Evolutionary conservation across 75 land plant genomes (phyloP).

Genomic region (Selaginella tamariscina): DNA sequence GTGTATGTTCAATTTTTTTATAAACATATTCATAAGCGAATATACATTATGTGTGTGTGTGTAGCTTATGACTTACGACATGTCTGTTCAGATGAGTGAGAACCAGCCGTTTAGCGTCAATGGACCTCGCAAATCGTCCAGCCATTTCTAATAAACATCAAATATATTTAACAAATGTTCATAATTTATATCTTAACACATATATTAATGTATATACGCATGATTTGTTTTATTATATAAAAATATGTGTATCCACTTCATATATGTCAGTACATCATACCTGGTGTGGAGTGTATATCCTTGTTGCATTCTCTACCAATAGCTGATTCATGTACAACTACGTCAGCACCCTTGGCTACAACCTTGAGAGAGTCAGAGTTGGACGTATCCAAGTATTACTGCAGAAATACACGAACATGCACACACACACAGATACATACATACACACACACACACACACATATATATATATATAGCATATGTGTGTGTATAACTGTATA

Average conservation of each 20-base stretch:
- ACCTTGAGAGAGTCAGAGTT: constrained; percentile 25
- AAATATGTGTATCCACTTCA: neutral
- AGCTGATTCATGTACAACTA: constrained; percentile 38
- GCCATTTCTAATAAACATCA: constrained; percentile 28
- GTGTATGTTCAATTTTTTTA: too few species aligned
- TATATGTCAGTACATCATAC: constrained; percentile 8
- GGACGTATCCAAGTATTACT: constrained; percentile 42
- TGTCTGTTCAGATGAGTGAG: constrained; percentile 41
- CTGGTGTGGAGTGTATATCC: constrained; percentile 36
- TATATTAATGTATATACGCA: too few species aligned
- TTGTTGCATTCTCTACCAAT: constrained; percentile 25
- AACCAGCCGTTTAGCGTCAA: constrained; percentile 29
- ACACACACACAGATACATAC: too few species aligned
- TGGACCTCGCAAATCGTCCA: constrained; percentile 33
- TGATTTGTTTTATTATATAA: too few species aligned
- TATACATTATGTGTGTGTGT: neutral
- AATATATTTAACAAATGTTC: too few species aligned
- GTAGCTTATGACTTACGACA: neutral
- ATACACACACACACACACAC: too few species aligned
- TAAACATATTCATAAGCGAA: neutral
- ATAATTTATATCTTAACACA: too few species aligned
- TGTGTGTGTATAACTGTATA: neutral
- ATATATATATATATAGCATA: too few species aligned
- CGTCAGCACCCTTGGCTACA: constrained; percentile 37
- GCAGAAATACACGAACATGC: neutral